phyloP scores from a whole-genome alignment of 169 alveolate genomes.

The Sarcocystis neurona region DNA sequence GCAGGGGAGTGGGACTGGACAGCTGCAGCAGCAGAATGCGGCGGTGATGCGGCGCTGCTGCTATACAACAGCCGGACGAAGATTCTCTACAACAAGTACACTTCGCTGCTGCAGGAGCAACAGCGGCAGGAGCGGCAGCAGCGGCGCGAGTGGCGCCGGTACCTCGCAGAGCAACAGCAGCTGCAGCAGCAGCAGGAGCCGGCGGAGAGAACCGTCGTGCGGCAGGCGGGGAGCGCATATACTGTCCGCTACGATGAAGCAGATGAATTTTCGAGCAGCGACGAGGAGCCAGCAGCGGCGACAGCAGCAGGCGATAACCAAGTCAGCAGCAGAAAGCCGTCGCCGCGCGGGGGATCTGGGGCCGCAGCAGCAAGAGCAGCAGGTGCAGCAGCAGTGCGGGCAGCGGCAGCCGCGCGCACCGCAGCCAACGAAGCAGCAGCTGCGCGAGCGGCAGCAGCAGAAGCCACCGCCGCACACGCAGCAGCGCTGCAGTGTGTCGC shows the following conservation, averaged over 20 bases:
- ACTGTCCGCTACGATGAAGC: conserved; percentile 17
- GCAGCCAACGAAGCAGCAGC: neutral
- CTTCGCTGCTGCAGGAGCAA: conserved; percentile 37
- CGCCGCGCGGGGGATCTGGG: too few relatives aligned
- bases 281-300: conserved; percentile 19
- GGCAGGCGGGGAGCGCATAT: neutral
- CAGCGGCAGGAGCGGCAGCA: neutral
- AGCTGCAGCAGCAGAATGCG: conserved; percentile 35
- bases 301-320: too few relatives aligned
- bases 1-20: conserved; percentile 37
- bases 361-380: conserved; percentile 52
- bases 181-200: conserved; percentile 23
- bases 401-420: conserved; percentile 32
- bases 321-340: too few relatives aligned
- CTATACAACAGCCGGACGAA: conserved; percentile 1
- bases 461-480: conserved; percentile 12
- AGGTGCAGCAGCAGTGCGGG: conserved; percentile 38
- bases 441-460: conserved; percentile 3
- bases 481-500: conserved; percentile 29
- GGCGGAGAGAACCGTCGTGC: neutral
- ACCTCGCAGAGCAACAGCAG: conserved; percentile 1
- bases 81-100: conserved; percentile 26
- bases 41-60: conserved; percentile 16
- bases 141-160: conserved; percentile 4
- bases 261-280: conserved; percentile 32